Evolutionary conservation across 768 basidiomycete species (phyloP), one percentile per base, ranked within the genome.

Genomic region (Pleurotus pulmonarius): DNA sequence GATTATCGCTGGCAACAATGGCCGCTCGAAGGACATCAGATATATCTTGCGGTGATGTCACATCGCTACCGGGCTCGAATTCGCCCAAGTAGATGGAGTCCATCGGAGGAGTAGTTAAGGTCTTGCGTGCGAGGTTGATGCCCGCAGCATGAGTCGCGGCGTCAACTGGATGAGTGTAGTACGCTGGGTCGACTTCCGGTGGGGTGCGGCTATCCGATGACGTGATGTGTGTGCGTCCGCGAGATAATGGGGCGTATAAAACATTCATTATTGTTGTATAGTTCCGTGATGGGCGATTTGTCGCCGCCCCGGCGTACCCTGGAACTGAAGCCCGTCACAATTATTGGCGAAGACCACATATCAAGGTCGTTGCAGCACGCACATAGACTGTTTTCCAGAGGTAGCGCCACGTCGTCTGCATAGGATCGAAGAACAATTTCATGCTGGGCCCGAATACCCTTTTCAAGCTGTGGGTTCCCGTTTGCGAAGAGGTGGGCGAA

Each of bases 151-250:
- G 69, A 3, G 69, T 57, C 1, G 67, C 62, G 8, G 69, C 55
- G 56, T 75, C 74, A 12, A 69, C 46, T 1, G 69, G 67, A 51
- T 72, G 70, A 0, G 67, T 53, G 59, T 72, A 71, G 56, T 75
- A 83, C 41, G 76, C 75, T 0, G 82, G 80, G 62, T 85, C 76
- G 58, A 83, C 80, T 3, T 66, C 63, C 0, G 83, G 81, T 20
- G 69, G 58, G n/a, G 65, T 63, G 58, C 73, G 73, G 1, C 75
- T 69, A 61, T 73, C 63, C 5, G 73, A 69, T 3, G 77, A 77
- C 15, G 67, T 73, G 58, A 82, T 77, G 46, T 77, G 72, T 20
- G 81, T 71, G 5, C 70, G 69, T 15, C 82, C 82, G 22, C 80
- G 72, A 24, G 77, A 75, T 49, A 76, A 67, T 0, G 77, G 77